Evolutionary conservation across 768 basidiomycete species (phyloP).

Genomic region (Psilocybe tampanensis): DNA sequence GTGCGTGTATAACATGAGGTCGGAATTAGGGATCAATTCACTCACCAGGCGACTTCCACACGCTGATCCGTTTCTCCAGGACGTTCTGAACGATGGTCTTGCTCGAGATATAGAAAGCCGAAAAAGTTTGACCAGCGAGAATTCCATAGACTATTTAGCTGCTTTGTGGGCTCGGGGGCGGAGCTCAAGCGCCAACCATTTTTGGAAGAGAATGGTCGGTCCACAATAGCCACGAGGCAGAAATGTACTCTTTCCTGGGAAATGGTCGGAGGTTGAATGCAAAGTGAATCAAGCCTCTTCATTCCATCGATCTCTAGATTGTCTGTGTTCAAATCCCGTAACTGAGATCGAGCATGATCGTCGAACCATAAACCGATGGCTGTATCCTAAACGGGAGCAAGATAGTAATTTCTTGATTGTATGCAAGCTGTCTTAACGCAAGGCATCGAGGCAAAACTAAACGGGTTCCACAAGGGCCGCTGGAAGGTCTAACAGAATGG

Average conservation of each 20-base stretch:
- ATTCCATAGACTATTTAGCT: constrained; percentile 24
- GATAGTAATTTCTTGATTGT: neutral
- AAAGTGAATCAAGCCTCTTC: constrained; percentile 26
- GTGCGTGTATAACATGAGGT: constrained; percentile 86
- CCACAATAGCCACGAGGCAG: constrained; percentile 24
- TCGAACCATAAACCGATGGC: constrained; percentile 1
- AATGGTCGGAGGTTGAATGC: constrained; percentile 20
- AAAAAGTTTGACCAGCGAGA: constrained; percentile 12
- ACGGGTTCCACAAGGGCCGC: neutral
- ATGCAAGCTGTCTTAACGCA: constrained; percentile 4
- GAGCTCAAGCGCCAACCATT: constrained; percentile 14
- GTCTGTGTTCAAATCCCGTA: constrained; percentile 21
- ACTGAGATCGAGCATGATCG: constrained; percentile 20
- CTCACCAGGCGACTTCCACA: constrained; percentile 42
- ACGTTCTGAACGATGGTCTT: constrained; percentile 12
- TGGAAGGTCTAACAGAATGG: constrained; percentile 14
- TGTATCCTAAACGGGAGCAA: constrained; percentile 13
- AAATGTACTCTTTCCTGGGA: constrained; percentile 15
- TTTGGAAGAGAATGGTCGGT: constrained; percentile 16
- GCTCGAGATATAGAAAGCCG: constrained; percentile 13
- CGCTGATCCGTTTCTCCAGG: constrained; percentile 36
- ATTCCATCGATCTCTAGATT: constrained; percentile 32
- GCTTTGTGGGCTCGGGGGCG: constrained; percentile 13
- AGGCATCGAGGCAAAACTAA: constrained; percentile 4
- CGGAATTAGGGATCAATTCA: constrained; percentile 46